Base-by-base conservation (phyloP, 108 stramenopile genomes). In the Cyclotella sp. region DNA sequence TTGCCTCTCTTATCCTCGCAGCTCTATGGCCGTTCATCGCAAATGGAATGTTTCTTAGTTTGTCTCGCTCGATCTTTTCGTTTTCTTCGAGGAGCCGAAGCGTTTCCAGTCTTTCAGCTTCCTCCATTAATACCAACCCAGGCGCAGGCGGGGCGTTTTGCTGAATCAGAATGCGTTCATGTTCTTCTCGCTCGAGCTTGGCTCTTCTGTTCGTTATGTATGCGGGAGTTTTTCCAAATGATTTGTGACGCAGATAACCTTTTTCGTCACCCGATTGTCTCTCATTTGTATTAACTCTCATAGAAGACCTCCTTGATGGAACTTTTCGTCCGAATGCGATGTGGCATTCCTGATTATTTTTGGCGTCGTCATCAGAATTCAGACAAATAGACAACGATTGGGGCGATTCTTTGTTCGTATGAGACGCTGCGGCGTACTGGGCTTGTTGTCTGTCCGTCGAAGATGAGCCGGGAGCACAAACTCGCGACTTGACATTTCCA, bases 11-110 rank as follows among this genome's bases (percentile, higher is more conserved):
- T 53, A 77, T 21, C 43, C 76, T 70, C 4, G 69, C 69, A 24
- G 76, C 76, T 54, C 76, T 47, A 61, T 74, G 64, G 19, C 54
- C 68, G 55, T 81, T 83, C 78, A 84, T 77, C 28, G 57, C 42
- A 61, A 84, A 79, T 19, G 85, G 82, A 47, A 88, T 86, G 34
- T 69, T 74, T 66, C 12, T 14, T 0, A 83, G 82, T 60, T 51
- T 77, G 21, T 67, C 70, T 53, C 67, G 62, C 46, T 69, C 72
- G 40, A 66, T 52, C 60, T 72, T 69, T 66, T 83, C 77, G 45
- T 78, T 83, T 70, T 70, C 75, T 47, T 83, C 77, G 14, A 83
- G 70, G 42, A 83, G 21, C 18, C 75, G 40, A 13, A 83, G 60
- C 5, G 82, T 83, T 42, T 78, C 71, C 8, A 83, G 60, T 21